Evolutionary conservation across 768 basidiomycete genomes (phyloP).

Genomic region (Hysterangium stoloniferum): DNA sequence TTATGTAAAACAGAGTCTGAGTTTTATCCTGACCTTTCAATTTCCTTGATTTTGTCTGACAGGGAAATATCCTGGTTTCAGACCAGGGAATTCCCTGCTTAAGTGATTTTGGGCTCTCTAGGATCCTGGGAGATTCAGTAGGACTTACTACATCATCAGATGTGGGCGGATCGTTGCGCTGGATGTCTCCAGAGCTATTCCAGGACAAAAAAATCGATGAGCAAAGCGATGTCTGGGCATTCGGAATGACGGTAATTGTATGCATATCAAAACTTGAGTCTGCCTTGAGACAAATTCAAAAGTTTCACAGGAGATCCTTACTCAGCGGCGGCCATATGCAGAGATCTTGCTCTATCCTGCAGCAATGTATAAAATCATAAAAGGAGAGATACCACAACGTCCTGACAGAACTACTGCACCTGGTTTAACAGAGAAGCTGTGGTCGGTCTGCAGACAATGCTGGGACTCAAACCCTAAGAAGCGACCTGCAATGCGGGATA

Average conservation of each 20-base stretch:
- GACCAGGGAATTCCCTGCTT: neutral
- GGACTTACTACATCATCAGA: neutral
- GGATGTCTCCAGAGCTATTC: slow-evolving; percentile 3
- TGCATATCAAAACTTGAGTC: neutral
- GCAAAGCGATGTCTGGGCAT: slow-evolving; percentile 3
- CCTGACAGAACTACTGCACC: neutral
- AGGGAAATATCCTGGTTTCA: slow-evolving; percentile 3
- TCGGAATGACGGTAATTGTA: slow-evolving; percentile 1
- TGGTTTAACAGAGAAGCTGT: neutral
- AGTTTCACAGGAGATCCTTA: neutral
- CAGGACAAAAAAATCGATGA: neutral
- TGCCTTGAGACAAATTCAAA: neutral
- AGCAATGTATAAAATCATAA: neutral
- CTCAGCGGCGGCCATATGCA: neutral
- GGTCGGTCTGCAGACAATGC: neutral
- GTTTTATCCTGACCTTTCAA: no score
- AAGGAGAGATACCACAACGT: neutral
- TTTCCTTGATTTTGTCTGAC: no score
- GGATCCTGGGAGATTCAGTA: neutral
- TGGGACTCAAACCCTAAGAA: neutral
- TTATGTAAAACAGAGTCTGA: neutral
- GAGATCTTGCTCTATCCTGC: neutral
- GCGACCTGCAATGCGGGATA: neutral
- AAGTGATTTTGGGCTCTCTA: slow-evolving; percentile 1
- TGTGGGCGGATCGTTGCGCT: neutral